These are phyloP conservation scores for Apiospora saccharicola DNA, from an alignment of 2,329 filamentous ascomycete genomes.

Conservation along the genomic window DNA sequence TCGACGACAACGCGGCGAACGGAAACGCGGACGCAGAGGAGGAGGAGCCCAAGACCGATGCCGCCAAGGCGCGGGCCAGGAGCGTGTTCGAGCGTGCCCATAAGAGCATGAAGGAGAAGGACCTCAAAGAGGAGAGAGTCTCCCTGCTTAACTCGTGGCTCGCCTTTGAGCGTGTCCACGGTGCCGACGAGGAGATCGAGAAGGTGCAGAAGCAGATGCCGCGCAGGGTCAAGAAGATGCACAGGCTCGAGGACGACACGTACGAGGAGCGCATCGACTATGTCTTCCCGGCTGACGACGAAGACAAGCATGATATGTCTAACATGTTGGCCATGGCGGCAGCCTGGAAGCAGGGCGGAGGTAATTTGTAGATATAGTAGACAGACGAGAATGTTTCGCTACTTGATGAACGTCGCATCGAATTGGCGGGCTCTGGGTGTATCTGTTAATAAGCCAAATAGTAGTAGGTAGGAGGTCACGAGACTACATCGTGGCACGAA, in stretches of 20 bases:
- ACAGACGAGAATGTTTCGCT: background rate
- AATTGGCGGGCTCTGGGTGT: background rate
- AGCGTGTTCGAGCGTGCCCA: slow-evolving; percentile 86
- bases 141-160: slow-evolving; percentile 91
- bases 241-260: slow-evolving; percentile 88
- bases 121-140: slow-evolving; percentile 93
- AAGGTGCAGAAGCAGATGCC: slow-evolving; percentile 94
- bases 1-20: slow-evolving; percentile 64
- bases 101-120: slow-evolving; percentile 85
- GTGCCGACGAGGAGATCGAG: slow-evolving; percentile 75
- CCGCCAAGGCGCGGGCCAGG: slow-evolving; percentile 83
- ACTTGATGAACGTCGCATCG: background rate
- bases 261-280: slow-evolving; percentile 99
- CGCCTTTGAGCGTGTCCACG: slow-evolving; percentile 88
- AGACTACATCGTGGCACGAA: no score
- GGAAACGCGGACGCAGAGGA: slow-evolving; percentile 71
- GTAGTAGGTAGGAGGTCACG: background rate
- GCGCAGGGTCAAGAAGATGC: slow-evolving; percentile 87
- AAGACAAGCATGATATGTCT: slow-evolving; percentile 82
- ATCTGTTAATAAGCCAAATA: slow-evolving; percentile 11
- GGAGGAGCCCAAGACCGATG: slow-evolving; percentile 78
- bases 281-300: slow-evolving; percentile 94
- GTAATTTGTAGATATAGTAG: slow-evolving; percentile 12
- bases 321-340: slow-evolving; percentile 86
- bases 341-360: slow-evolving; percentile 78